Evolutionary conservation across 352 stramenopile species (phyloP), one percentile per base, ranked within the genome.

Genomic region (Globisporangium okanoganense): DNA sequence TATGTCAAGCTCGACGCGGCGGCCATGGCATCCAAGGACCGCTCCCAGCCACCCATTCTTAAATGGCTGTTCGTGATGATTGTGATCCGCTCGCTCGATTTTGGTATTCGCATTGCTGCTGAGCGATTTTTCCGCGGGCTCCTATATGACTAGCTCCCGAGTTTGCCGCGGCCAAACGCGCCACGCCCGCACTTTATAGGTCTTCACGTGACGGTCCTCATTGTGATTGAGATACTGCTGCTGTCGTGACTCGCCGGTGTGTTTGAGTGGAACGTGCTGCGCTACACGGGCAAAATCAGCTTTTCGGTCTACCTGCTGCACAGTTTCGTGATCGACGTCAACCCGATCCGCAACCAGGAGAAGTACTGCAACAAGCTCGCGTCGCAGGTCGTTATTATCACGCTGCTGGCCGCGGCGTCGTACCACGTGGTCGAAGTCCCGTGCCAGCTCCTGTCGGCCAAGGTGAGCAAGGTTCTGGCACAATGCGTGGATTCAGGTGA

Each of bases 231-330:
- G 38, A 44, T 62, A 13, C 31, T 63, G 3, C 9, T 25, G 5
- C 51, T 62, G n/a, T 74, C 61, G 58, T 56, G 2, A 22, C 36
- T 18, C 25, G 56, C 20, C 3, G 58, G 24, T 6, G 13, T 41
- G 8, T n/a, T 59, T 55, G 65, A 12, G 38, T 71, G n/a, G 31
- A 53, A 36, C 25, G 24, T 70, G 35, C 53, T 72, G 29, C 58
- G 60, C 5, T 66, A 55, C 49, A 47, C 25, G 9, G 65, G 71
- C 58, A 78, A 78, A 27, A 58, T 78, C 40, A 73, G 59, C 53
- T 78, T 70, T 36, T 78, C 68, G 2, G 60, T 78, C 49, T 78
- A 78, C 50, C 41, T 78, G 62, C 59, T 78, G 5, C 71, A 74
- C 62, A 78, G 59, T 52, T 83, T 85, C 58, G 71, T 72, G 31